Evolutionary conservation across 768 basidiomycete genomes (phyloP), one percentile per base, ranked within the genome.

Genomic region (Lactarius psammicola): DNA sequence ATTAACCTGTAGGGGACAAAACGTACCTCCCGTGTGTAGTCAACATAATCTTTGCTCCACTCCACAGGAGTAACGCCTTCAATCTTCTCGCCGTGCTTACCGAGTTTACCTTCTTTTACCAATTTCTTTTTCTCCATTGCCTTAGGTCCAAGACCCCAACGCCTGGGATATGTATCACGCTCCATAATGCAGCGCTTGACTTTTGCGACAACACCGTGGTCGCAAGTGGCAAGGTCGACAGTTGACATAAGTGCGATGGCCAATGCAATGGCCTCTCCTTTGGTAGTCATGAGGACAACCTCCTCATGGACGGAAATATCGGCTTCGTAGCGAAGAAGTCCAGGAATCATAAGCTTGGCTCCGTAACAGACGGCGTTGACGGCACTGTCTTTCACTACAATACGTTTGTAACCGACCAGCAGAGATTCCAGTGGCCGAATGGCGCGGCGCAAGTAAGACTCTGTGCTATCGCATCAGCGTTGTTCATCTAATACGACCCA

Each of bases 141-240:
- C 77, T 95, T 86, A 26, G 97, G 97, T n/a, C 97, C 97, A 59
- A 98, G 85, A 58, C 97, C 97, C 97, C 97, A 98, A 68, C 95
- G 87, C 63, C 97, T 87, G 46, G 97, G 97, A 77, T 99, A 99
- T 23, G 94, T 92, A 77, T 99, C 97, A 42, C 96, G 89, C 76
- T 98, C 97, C 97, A 99, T 99, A 74, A 99, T 98, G 75, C 96
- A 98, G 59, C 97, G 84, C 80, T 99, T 99, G 74, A 99, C 94
- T 80, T 98, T 98, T 40, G 97, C 97, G 51, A 98, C 96, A 64
- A 99, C 94, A 56, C 97, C 97, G 74, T 99, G 96, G 75, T 98
- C 95, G 76, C 96, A 98, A 2, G 95, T 96, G 10, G 94, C 91
- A 58, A 99, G 87, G 76, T 99, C 97, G 65, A 96, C 96, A 13